Percentiles rank a stretch among this genome's conserved stretches.
Conservation (phyloP, 2,329 filamentous ascomycete species). For the Claviceps humidiphila region DNA sequence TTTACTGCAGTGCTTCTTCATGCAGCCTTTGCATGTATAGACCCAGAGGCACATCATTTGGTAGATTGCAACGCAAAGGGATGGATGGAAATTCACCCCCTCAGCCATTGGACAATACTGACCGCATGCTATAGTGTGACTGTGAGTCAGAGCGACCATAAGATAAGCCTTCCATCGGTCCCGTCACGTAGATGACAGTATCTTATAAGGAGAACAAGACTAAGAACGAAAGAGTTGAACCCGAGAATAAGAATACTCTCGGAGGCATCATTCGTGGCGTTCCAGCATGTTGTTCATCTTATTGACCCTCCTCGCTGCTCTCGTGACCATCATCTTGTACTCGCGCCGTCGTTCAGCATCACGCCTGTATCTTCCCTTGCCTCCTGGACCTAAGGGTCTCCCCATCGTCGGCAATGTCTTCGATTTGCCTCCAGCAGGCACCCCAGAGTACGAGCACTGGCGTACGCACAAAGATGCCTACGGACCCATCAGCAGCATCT, state of each 20-base stretch:
- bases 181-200: no score
- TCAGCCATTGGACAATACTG: no score
- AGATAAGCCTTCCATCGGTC: no score
- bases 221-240: neutral
- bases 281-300: neutral
- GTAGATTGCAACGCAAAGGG: no score
- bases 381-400: slow-evolving; percentile 5
- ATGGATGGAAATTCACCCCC: no score
- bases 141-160: no score
- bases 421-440: slow-evolving; percentile 1
- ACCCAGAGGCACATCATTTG: no score
- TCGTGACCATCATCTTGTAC: neutral
- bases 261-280: no score
- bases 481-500: slow-evolving; percentile 33
- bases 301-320: neutral
- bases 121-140: no score
- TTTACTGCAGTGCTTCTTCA: no score
- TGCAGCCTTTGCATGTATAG: no score
- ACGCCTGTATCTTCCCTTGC: neutral
- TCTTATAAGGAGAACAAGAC: neutral
- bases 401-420: slow-evolving; percentile 6
- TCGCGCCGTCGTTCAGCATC: neutral
- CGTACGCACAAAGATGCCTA: slow-evolving; percentile 3
- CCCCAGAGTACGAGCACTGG: slow-evolving; percentile 4
- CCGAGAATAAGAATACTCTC: neutral